A percentile compares a stretch with the other conserved stretches of the same genome.
phyloP scores from a whole-genome alignment of 2,329 filamentous ascomycete genomes.

The Aspergillus uvarum region DNA sequence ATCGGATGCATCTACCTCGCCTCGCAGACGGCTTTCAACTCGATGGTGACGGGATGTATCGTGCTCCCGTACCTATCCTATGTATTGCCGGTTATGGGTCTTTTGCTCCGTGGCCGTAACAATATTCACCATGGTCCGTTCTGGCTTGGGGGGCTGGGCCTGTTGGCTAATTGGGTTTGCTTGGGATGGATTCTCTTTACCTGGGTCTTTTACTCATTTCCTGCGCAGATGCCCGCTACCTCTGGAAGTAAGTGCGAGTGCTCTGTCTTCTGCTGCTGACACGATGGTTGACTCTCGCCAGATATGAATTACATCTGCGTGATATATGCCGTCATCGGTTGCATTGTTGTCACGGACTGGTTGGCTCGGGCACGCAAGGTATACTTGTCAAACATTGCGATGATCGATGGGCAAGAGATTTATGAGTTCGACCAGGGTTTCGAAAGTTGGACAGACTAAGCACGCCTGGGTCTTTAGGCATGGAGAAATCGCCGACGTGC shows the following conservation, averaged over 20 bases:
- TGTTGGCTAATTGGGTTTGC: slow-evolving; percentile 44
- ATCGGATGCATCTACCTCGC: slow-evolving; percentile 51
- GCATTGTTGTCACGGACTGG: slow-evolving; percentile 35
- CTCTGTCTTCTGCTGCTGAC: not conserved
- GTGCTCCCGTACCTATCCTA: slow-evolving; percentile 51
- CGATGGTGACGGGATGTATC: slow-evolving; percentile 48
- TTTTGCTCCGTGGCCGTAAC: slow-evolving; percentile 45
- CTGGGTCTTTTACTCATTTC: slow-evolving; percentile 35
- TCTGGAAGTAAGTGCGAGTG: slow-evolving; percentile 27
- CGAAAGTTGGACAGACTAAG: too few relatives aligned
- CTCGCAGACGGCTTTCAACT: slow-evolving; percentile 44
- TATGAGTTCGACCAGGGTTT: too few relatives aligned
- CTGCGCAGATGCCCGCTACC: slow-evolving; percentile 28
- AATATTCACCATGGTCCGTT: slow-evolving; percentile 47
- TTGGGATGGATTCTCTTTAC: slow-evolving; percentile 48
- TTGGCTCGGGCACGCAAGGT: too few relatives aligned
- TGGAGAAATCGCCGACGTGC: too few relatives aligned
- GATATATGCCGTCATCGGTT: slow-evolving; percentile 29
- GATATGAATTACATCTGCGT: slow-evolving; percentile 43
- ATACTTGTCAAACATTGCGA: too few relatives aligned
- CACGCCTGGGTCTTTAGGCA: too few relatives aligned
- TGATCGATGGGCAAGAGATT: too few relatives aligned
- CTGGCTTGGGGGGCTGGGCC: slow-evolving; percentile 46
- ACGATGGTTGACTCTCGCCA: slow-evolving; percentile 2
- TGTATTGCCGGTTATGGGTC: slow-evolving; percentile 47